phyloP scores from a whole-genome alignment of 208 protist genomes.

The Leishmania tarentolae region DNA sequence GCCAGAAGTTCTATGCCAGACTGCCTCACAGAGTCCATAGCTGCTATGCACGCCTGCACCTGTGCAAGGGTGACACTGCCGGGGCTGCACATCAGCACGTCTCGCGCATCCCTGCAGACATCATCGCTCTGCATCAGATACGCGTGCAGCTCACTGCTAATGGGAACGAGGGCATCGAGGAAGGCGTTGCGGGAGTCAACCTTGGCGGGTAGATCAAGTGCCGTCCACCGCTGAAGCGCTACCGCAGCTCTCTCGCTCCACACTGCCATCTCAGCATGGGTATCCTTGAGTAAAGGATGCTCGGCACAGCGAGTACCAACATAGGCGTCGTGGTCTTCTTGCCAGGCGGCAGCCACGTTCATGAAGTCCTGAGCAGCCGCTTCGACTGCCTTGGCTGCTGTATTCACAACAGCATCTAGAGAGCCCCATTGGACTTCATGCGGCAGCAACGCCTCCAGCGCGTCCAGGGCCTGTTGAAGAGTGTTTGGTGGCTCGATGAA shows the following conservation, averaged over 20 bases:
- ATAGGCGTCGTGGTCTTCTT: slow-evolving; percentile 19
- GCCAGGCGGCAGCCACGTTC: slow-evolving; percentile 15
- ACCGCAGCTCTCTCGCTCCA: slow-evolving; percentile 20
- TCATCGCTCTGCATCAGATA: slow-evolving; percentile 22
- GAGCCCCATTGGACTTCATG: slow-evolving; percentile 1
- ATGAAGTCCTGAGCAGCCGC: slow-evolving; percentile 12
- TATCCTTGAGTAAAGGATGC: background rate
- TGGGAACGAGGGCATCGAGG: slow-evolving; percentile 15
- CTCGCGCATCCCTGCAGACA: slow-evolving; percentile 22
- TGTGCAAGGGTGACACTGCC: slow-evolving; percentile 16
- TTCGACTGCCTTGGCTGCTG: slow-evolving; percentile 13
- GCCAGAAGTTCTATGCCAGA: slow-evolving; percentile 7
- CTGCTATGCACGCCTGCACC: slow-evolving; percentile 19
- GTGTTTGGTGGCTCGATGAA: slow-evolving; percentile 22
- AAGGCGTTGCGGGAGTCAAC: slow-evolving; percentile 2
- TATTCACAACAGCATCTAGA: background rate
- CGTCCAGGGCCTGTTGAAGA: slow-evolving; percentile 24
- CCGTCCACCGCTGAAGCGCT: slow-evolving; percentile 14
- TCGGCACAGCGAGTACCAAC: slow-evolving; percentile 7
- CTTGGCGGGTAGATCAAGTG: slow-evolving; percentile 9
- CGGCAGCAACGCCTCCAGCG: slow-evolving; percentile 20
- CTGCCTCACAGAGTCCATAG: slow-evolving; percentile 18
- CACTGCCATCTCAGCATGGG: background rate
- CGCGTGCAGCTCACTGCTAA: slow-evolving; percentile 15
- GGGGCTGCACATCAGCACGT: slow-evolving; percentile 17